These are phyloP conservation scores for Trichoderma brevicompactum DNA, from an alignment of 2,329 filamentous ascomycete genomes.

Conservation along the genomic window DNA sequence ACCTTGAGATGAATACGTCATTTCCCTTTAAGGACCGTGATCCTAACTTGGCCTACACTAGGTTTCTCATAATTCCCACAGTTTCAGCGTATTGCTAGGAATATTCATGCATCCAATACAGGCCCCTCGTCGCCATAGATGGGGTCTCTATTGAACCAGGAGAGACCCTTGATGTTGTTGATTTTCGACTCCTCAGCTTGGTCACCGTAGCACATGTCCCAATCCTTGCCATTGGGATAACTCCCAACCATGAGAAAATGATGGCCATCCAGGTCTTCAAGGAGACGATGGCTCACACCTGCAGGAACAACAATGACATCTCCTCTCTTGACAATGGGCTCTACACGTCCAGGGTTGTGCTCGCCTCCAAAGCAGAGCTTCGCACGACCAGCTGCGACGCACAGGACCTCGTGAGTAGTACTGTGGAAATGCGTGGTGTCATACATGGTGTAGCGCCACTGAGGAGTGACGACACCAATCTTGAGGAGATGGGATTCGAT, in stretches of 20 bases:
- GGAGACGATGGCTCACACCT: conserved; percentile 65
- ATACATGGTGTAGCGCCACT: conserved; percentile 75
- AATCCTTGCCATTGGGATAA: conserved; percentile 62
- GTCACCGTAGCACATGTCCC: conserved; percentile 61
- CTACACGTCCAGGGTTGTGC: conserved; percentile 54
- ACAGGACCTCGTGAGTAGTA: conserved; percentile 69
- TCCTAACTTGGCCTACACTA: background rate
- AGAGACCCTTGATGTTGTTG: background rate
- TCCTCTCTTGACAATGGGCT: conserved; percentile 59
- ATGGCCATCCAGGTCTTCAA: conserved; percentile 57
- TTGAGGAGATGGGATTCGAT: conserved; percentile 17
- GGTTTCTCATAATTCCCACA: background rate
- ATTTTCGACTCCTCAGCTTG: background rate
- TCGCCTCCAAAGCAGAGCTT: conserved; percentile 66
- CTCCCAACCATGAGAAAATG: conserved; percentile 63
- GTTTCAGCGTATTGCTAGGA: background rate
- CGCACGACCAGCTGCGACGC: conserved; percentile 61
- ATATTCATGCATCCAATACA: background rate
- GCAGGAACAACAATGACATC: conserved; percentile 70
- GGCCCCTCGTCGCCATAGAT: conserved; percentile 22
- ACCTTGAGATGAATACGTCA: background rate
- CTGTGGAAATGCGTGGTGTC: conserved; percentile 68
- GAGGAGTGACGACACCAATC: conserved; percentile 56
- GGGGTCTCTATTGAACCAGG: conserved; percentile 17
- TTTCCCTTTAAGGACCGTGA: background rate